phyloP scores from a whole-genome alignment of 129 eudicot genomes.

The Rutidosis leptorrhynchoides region DNA sequence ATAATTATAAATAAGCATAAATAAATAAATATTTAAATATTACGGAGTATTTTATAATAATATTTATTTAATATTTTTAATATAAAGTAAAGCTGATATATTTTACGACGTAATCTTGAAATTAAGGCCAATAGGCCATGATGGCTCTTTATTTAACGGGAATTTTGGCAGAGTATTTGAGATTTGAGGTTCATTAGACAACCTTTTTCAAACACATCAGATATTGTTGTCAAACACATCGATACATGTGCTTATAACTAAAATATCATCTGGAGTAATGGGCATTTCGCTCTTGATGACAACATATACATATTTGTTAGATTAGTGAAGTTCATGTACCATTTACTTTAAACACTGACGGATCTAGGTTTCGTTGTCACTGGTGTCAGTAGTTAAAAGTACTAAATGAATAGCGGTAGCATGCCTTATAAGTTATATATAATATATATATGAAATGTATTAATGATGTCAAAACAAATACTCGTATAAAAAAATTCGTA shows the following conservation, averaged over 20 bases:
- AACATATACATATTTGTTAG: not conserved
- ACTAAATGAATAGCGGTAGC: no score
- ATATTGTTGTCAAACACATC: not conserved
- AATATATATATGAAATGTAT: no score
- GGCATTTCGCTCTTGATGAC: not conserved
- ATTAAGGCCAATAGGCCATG: not conserved
- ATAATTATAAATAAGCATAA: not conserved
- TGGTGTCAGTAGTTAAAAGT: no score
- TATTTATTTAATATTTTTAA: no score
- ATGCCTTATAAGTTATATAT: no score
- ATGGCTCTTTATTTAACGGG: not conserved
- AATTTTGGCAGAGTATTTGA: slow-evolving; percentile 11
- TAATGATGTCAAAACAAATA: no score
- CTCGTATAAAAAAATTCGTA: no score
- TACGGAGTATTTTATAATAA: no score
- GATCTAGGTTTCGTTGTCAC: no score
- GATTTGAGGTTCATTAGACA: not conserved
- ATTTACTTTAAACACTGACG: no score
- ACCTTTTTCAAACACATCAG: not conserved
- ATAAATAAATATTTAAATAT: no score
- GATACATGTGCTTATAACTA: not conserved
- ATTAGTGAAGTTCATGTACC: not conserved
- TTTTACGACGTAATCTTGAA: slow-evolving; percentile 2
- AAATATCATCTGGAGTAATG: no score
- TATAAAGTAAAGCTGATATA: not conserved